Evolutionary conservation across 2,329 filamentous ascomycete genomes (phyloP).

Genomic region (Phyllosticta citribraziliensis): DNA sequence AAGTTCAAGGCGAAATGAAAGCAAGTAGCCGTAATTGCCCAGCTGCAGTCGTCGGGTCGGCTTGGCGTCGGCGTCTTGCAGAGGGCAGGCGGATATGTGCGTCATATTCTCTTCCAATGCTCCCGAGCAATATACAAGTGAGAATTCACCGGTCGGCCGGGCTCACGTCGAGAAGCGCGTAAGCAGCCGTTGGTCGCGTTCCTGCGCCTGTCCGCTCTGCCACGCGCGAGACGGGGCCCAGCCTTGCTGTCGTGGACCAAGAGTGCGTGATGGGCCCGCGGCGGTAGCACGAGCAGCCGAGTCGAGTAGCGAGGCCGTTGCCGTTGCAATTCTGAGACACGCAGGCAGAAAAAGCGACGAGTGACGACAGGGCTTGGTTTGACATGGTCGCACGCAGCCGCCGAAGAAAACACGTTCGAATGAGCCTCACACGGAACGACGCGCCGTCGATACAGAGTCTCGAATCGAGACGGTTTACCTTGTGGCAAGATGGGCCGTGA

Average conservation of each 20-base stretch:
- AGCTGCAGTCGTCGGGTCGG: background rate
- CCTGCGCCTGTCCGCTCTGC: background rate
- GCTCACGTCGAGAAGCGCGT: background rate
- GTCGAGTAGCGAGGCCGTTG: background rate
- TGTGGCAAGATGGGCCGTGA: background rate
- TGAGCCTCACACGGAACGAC: background rate
- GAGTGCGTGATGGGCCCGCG: background rate
- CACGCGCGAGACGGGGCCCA: background rate
- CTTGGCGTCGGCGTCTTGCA: background rate
- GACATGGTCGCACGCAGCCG: background rate
- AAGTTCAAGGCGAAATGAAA: background rate
- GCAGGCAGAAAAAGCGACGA: background rate
- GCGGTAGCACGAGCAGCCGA: background rate
- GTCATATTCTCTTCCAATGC: background rate
- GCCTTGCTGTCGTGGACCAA: background rate
- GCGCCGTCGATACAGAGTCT: background rate
- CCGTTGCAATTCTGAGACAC: background rate
- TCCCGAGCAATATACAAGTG: background rate
- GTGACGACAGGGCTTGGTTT: background rate
- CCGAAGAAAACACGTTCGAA: background rate
- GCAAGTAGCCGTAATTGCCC: background rate
- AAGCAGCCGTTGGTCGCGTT: background rate
- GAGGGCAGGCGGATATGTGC: background rate
- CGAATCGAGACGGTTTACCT: background rate
- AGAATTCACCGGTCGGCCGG: background rate